phyloP scores from a whole-genome alignment of 768 basidiomycete genomes.

The Mycena metata region DNA sequence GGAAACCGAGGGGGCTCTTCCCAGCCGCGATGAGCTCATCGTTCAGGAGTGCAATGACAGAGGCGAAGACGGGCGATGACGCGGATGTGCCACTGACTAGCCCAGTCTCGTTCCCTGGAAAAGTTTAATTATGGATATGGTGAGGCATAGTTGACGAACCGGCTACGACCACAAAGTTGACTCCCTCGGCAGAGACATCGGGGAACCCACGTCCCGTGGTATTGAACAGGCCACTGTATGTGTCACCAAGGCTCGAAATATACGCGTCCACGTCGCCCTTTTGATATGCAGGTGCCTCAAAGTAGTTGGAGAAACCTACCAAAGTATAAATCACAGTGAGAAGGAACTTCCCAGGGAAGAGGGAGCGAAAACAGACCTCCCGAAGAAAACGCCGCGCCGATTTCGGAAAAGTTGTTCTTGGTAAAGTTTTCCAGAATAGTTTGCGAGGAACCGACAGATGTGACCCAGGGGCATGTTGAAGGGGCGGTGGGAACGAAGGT shows the following conservation, averaged over 20 bases:
- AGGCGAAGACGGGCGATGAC: too few relatives aligned
- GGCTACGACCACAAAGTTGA: conserved; percentile 28
- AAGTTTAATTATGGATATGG: background rate
- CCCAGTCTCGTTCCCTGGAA: conserved; percentile 14
- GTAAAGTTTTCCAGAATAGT: conserved; percentile 36
- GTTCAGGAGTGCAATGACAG: too few relatives aligned
- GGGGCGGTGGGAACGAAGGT: conserved; percentile 33
- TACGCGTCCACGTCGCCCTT: conserved; percentile 45
- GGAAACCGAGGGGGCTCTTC: too few relatives aligned
- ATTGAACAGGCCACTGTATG: too few relatives aligned
- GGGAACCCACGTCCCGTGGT: conserved; percentile 37
- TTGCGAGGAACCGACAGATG: too few relatives aligned
- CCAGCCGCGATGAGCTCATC: too few relatives aligned
- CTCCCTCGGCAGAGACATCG: conserved; percentile 32
- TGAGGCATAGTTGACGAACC: conserved; percentile 14
- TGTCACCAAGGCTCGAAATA: conserved; percentile 39
- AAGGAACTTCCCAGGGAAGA: too few relatives aligned
- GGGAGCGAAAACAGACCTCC: too few relatives aligned
- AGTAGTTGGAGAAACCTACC: conserved; percentile 59
- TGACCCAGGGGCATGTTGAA: conserved; percentile 42
- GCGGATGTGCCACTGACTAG: conserved; percentile 59
- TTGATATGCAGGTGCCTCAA: conserved; percentile 52
- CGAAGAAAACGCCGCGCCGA: conserved; percentile 26
- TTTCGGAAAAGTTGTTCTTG: conserved; percentile 27
- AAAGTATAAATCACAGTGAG: conserved; percentile 16